A percentile compares a stretch with the other conserved stretches of the same genome.
Evolutionary conservation across 2,329 filamentous ascomycete genomes (phyloP).

Genomic region (Ascochyta fabae): DNA sequence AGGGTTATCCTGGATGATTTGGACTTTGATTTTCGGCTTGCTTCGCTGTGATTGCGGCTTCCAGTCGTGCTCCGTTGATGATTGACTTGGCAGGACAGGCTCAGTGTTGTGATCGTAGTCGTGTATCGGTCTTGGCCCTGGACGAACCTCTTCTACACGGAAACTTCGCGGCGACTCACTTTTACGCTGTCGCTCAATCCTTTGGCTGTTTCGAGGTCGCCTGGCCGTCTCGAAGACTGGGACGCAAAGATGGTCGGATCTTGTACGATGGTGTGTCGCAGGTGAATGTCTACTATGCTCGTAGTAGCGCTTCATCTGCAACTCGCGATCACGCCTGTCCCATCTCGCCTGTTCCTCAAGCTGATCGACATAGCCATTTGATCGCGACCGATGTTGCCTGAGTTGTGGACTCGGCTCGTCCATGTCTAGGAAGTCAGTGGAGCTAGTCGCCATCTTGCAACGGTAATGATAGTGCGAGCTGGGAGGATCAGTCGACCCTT

Average conservation of each 20-base stretch:
- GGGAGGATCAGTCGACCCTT: not conserved
- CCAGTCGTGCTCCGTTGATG: not conserved
- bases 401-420: not conserved
- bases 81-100: constrained; percentile 15
- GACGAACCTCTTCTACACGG: constrained; percentile 27
- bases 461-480: not conserved
- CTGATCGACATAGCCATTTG: constrained; percentile 32
- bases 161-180: constrained; percentile 12
- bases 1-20: constrained; percentile 29
- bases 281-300: constrained; percentile 11
- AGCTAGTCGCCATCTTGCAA: not conserved
- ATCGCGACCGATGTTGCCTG: constrained; percentile 28
- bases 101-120: constrained; percentile 19
- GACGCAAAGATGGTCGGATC: constrained; percentile 30
- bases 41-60: constrained; percentile 12
- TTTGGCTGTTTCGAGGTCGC: constrained; percentile 20
- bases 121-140: constrained; percentile 7
- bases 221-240: constrained; percentile 24
- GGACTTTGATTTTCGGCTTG: constrained; percentile 31
- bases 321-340: constrained; percentile 28
- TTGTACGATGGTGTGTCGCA: constrained; percentile 7
- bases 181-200: constrained; percentile 7
- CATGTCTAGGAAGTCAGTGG: constrained; percentile 1
- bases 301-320: constrained; percentile 33
- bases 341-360: constrained; percentile 28